Percentiles rank a stretch among this genome's conserved stretches.
Conservation (phyloP, 2,329 filamentous ascomycete species). For the Stromatinia cepivora region DNA sequence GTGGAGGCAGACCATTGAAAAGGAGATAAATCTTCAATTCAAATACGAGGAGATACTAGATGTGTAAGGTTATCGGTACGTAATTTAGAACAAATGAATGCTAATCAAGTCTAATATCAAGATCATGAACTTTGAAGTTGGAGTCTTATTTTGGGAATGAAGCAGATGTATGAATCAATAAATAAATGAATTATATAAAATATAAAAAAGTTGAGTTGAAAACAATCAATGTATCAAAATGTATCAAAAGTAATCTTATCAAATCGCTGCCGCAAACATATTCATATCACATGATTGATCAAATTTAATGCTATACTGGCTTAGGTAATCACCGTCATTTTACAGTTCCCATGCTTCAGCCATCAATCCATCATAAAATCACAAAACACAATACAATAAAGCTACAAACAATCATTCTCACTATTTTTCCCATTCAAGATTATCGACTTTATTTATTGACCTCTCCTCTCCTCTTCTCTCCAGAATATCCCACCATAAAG, state of each 20-base stretch:
- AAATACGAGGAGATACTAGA: not conserved
- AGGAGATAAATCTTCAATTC: not conserved
- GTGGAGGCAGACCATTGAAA: not conserved
- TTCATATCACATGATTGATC: not conserved
- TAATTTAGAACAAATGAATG: no score
- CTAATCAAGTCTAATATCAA: no score
- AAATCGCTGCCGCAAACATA: slow-evolving; percentile 7
- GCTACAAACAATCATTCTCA: not conserved
- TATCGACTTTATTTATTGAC: no score
- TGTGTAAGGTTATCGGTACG: no score
- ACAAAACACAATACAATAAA: not conserved
- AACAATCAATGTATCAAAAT: not conserved
- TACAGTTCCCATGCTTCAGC: not conserved
- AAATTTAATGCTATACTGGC: not conserved
- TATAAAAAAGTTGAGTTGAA: not conserved
- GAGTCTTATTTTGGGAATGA: no score
- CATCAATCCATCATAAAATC: not conserved
- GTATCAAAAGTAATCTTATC: not conserved
- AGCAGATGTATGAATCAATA: no score
- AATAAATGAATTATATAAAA: not conserved
- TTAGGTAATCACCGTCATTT: slow-evolving; percentile 22
- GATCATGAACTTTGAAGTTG: no score
- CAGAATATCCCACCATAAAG: not conserved
- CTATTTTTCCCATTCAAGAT: not conserved
- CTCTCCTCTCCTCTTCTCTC: not conserved